These are phyloP conservation scores for Nitzschia palea DNA, from an alignment of 108 stramenopile species.

Conservation along the genomic window DNA sequence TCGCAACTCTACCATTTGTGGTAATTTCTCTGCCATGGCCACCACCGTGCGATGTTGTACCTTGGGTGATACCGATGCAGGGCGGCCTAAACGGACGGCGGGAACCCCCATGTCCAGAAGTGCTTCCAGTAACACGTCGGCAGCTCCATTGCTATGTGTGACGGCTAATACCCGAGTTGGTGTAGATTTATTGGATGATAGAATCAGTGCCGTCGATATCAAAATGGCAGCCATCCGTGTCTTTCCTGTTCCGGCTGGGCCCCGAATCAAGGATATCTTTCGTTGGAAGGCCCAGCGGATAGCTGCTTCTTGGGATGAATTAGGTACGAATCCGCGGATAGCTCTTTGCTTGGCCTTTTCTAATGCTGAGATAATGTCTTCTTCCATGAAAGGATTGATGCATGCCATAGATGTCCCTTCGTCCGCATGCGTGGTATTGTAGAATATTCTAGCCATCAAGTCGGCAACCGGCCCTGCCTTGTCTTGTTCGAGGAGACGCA, in stretches of 20 bases:
- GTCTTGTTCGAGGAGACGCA: constrained; percentile 45
- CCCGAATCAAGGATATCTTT: constrained; percentile 41
- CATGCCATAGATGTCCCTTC: constrained; percentile 6
- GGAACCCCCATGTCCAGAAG: constrained; percentile 62
- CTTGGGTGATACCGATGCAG: constrained; percentile 58
- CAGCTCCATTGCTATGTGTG: constrained; percentile 70
- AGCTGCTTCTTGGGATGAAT: constrained; percentile 56
- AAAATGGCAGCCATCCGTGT: constrained; percentile 58
- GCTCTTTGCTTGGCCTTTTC: constrained; percentile 26
- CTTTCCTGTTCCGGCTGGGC: constrained; percentile 65
- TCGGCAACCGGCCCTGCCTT: constrained; percentile 40
- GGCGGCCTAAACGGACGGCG: constrained; percentile 65
- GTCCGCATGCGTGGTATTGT: neutral
- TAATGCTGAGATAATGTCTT: neutral
- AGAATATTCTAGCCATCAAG: constrained; percentile 3
- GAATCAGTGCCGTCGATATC: constrained; percentile 46
- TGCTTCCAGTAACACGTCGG: constrained; percentile 69
- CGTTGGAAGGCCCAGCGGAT: constrained; percentile 55
- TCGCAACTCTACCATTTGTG: constrained; percentile 44
- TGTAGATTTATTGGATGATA: constrained; percentile 3
- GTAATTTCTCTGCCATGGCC: constrained; percentile 55
- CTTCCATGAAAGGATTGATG: neutral
- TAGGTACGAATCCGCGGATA: constrained; percentile 52
- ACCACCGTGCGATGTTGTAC: constrained; percentile 61
- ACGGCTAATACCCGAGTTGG: constrained; percentile 59